phyloP scores from a whole-genome alignment of 129 eudicot genomes.

The Gnaphalium uliginosum region DNA sequence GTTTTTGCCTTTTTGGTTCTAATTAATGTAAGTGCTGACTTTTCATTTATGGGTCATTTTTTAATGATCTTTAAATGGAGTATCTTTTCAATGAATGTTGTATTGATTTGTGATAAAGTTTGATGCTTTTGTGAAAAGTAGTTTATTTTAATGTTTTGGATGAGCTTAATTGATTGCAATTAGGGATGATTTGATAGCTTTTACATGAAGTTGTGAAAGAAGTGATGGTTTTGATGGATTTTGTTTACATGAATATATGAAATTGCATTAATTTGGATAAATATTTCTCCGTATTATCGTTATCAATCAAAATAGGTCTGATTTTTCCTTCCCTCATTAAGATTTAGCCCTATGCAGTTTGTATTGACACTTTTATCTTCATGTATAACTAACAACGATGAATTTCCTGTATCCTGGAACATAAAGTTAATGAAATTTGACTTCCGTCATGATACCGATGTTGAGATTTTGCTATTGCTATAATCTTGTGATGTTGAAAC shows the following conservation, averaged over 20 bases:
- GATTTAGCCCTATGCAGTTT: background rate
- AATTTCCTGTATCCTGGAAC: background rate
- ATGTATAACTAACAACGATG: background rate
- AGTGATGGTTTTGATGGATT: background rate
- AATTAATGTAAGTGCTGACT: conserved; percentile 18
- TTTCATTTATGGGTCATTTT: background rate
- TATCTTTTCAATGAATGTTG: background rate
- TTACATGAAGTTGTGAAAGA: conserved; percentile 14
- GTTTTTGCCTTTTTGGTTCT: background rate
- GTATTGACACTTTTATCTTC: background rate
- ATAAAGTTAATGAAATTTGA: background rate
- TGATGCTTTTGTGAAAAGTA: conserved; percentile 3
- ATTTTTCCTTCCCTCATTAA: background rate
- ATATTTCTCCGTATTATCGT: too few relatives aligned
- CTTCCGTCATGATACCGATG: background rate
- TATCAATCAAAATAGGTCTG: too few relatives aligned
- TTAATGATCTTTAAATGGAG: background rate
- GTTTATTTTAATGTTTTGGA: conserved; percentile 2
- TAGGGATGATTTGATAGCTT: background rate
- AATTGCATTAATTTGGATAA: background rate
- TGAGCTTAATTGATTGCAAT: background rate
- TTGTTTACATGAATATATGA: background rate
- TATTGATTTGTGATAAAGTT: conserved; percentile 13
- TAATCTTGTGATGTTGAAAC: background rate
- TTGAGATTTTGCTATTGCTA: background rate